Base-by-base conservation (phyloP, 2,329 filamentous ascomycete species). In the Xylaria multiplex region DNA sequence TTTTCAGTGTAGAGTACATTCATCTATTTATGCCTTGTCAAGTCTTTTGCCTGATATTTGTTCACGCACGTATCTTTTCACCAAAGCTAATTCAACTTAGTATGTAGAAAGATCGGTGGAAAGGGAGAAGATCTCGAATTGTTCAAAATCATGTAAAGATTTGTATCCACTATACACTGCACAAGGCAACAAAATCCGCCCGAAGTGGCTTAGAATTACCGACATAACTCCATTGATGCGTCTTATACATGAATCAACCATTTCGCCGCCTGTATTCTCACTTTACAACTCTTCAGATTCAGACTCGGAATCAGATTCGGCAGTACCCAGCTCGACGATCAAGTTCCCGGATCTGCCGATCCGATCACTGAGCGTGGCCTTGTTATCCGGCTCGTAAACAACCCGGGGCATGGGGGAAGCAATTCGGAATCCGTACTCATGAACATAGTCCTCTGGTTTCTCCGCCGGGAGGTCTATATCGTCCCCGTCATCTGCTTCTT, bases 331-430 rank as follows among this genome's bases (percentile, higher is more conserved):
- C 81, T 99, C 96, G 13, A 98, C 94, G 71, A 98, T 92, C 64
- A 99, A 80, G 79, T 96, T 97, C 2, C 91, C 93, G 70, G 93
- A 94, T 71, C 90, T 85, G 3, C 95, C 93, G 76, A 98, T 90
- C 71, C 88, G 87, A 70, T 92, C 87, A 32, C 85, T 85, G 73
- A 97, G 85, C 24, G 87, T 90, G 3, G 86, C 88, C 0, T 86
- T 86, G 43, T 83, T 81, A 61, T 89, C 88, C 5, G 94, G 81
- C 67, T 91, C 89, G 77, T 92, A 95, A 37, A 96, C 92, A 65
- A 90, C 87, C 58, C 96, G 85, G 6, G 96, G 96, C 85, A 99
- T 89, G 0, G 93, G 90, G 30, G 91, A 92, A 2, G 95, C 93
- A 50, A 99, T 87, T 63, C 87, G 87, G 79, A 99, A 99, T n/a